Evolutionary conservation across 2,329 filamentous ascomycete genomes (phyloP).

Genomic region (Xylariaceae sp.): DNA sequence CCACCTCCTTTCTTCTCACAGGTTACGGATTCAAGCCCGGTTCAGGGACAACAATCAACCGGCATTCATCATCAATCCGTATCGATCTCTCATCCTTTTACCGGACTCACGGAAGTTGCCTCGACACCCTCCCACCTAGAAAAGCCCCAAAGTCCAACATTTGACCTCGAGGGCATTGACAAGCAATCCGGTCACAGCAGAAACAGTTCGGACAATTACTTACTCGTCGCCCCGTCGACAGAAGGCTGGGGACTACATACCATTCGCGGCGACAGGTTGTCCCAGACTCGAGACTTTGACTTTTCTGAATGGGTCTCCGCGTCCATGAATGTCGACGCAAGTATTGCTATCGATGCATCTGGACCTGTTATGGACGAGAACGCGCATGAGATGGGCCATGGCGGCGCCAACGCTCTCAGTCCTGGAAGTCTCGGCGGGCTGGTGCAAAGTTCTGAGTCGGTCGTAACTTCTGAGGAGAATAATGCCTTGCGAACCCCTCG

Average conservation of each 20-base stretch:
- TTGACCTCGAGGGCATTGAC: constrained; percentile 4
- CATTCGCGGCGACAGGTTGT: constrained; percentile 8
- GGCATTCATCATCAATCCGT: no score
- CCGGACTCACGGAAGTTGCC: constrained; percentile 1
- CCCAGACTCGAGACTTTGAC: constrained; percentile 3
- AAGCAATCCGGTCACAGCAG: no score
- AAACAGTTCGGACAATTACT: constrained; percentile 9
- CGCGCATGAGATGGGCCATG: constrained; percentile 7
- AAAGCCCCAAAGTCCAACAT: neutral
- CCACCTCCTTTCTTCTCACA: no score
- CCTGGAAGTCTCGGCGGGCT: constrained; percentile 2
- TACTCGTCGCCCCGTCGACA: constrained; percentile 11
- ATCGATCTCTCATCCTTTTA: neutral
- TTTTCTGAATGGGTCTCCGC: constrained; percentile 10
- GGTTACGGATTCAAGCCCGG: no score
- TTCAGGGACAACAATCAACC: no score
- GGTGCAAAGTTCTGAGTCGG: constrained; percentile 1
- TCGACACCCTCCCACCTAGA: neutral
- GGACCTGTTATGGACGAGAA: no score
- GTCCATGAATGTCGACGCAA: neutral
- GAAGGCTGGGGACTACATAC: constrained; percentile 14
- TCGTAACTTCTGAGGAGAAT: neutral
- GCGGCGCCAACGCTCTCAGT: neutral
- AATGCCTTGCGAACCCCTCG: neutral
- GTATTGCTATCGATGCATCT: no score